phyloP scores from a whole-genome alignment of 164 flowering plant genomes.

The Sextonia rubra region DNA sequence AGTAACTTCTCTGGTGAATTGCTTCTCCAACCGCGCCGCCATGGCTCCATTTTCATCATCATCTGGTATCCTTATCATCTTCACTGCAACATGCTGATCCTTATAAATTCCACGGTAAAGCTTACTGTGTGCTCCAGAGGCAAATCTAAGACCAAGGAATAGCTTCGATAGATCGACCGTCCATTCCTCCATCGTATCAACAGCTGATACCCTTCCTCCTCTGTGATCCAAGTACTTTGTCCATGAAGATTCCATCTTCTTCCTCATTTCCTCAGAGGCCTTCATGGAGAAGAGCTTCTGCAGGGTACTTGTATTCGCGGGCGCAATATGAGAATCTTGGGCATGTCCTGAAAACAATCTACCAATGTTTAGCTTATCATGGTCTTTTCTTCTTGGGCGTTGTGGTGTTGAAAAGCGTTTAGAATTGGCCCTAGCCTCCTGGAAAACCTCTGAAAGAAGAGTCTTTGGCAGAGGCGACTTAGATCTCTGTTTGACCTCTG shows the following conservation, averaged over 20 bases:
- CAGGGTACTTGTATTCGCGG: conserved; percentile 1
- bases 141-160: conserved; percentile 65
- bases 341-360: conserved; percentile 29
- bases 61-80: conserved; percentile 67
- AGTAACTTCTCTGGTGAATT: conserved; percentile 64
- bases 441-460: conserved; percentile 51
- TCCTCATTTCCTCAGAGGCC: conserved; percentile 33
- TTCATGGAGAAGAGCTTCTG: conserved; percentile 44
- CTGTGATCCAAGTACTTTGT: conserved; percentile 70
- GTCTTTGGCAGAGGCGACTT: conserved; percentile 54
- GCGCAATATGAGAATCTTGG: conserved; percentile 10
- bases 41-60: conserved; percentile 69
- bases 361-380: conserved; percentile 33
- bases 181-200: conserved; percentile 60
- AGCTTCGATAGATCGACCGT: conserved; percentile 67
- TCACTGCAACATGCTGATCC: conserved; percentile 75
- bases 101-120: conserved; percentile 81
- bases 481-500: conserved; percentile 40
- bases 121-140: conserved; percentile 79
- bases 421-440: conserved; percentile 56
- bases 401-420: conserved; percentile 75
- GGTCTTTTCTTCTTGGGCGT: conserved; percentile 36
- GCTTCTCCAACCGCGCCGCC: conserved; percentile 61
- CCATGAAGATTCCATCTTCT: conserved; percentile 60
- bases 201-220: conserved; percentile 68